Conservation (phyloP, 164 flowering plant genomes). For the Echeveria elegans region DNA sequence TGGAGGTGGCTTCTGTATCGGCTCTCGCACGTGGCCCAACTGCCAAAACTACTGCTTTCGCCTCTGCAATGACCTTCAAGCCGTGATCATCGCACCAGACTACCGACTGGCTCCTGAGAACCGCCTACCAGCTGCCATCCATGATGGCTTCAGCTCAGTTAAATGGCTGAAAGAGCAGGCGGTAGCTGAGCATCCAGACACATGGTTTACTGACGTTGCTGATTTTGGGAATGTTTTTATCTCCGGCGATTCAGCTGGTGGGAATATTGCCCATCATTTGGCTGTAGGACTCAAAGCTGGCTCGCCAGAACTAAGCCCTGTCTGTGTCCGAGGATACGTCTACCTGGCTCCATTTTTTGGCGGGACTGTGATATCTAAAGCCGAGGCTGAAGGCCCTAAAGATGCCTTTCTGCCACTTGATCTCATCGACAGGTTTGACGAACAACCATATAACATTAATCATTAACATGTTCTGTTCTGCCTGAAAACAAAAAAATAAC, state of each 20-base stretch:
- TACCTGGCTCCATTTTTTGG: slow-evolving; percentile 64
- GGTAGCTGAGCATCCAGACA: slow-evolving; percentile 26
- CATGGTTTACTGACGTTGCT: slow-evolving; percentile 44
- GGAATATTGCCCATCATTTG: slow-evolving; percentile 57
- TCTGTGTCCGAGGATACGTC: slow-evolving; percentile 54
- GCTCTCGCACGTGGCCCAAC: slow-evolving; percentile 65
- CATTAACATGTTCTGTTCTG: neutral
- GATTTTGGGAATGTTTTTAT: slow-evolving; percentile 54
- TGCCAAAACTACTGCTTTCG: slow-evolving; percentile 59
- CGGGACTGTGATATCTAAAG: slow-evolving; percentile 39
- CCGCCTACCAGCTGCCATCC: slow-evolving; percentile 67
- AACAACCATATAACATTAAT: neutral
- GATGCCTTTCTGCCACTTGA: slow-evolving; percentile 56
- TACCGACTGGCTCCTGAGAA: slow-evolving; percentile 73
- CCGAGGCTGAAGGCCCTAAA: slow-evolving; percentile 54
- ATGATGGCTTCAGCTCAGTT: slow-evolving; percentile 46
- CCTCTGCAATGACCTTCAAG: slow-evolving; percentile 46
- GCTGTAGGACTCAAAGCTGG: slow-evolving; percentile 41
- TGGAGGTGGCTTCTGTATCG: slow-evolving; percentile 79
- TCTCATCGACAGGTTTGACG: slow-evolving; percentile 46
- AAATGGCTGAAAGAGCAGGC: slow-evolving; percentile 65
- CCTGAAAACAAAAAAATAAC: neutral
- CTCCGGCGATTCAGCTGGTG: slow-evolving; percentile 81
- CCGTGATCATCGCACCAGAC: slow-evolving; percentile 56
- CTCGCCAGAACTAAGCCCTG: slow-evolving; percentile 43